A percentile compares a stretch with the other conserved stretches of the same genome.
These are phyloP conservation scores for Dryadomyces sulphureus DNA, from an alignment of 2,329 filamentous ascomycete species.

Conservation along the genomic window DNA sequence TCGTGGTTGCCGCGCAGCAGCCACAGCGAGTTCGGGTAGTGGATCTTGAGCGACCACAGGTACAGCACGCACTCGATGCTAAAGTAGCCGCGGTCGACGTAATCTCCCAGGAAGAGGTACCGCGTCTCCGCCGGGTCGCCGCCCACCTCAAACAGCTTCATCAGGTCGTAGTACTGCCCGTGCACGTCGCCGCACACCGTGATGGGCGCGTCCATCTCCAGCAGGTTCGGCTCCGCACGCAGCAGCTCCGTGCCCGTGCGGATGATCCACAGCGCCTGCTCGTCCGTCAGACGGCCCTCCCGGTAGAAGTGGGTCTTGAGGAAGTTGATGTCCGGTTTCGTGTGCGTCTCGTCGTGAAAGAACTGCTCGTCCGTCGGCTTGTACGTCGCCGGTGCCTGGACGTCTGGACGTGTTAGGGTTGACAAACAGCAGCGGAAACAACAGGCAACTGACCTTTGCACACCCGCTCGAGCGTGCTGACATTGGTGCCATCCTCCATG, in stretches of 20 bases:
- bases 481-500: constrained; percentile 93
- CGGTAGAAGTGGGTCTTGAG: constrained; percentile 98
- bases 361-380: constrained; percentile 91
- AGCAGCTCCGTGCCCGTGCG: constrained; percentile 75
- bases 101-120: constrained; percentile 95
- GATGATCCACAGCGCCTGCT: constrained; percentile 94
- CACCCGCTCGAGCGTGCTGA: constrained; percentile 89
- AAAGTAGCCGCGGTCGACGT: constrained; percentile 96
- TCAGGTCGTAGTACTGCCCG: constrained; percentile 97
- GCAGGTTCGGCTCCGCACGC: constrained; percentile 78
- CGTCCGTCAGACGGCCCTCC: constrained; percentile 90
- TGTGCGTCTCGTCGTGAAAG: constrained; percentile 70
- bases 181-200: constrained; percentile 98
- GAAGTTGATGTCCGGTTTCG: constrained; percentile 85
- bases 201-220: constrained; percentile 99
- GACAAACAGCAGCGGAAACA: constrained; percentile 9
- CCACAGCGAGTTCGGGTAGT: constrained; percentile 96
- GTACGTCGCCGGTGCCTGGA: constrained; percentile 90
- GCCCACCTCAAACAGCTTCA: constrained; percentile 98
- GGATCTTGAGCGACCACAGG: constrained; percentile 96
- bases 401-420: constrained; percentile 43
- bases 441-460: constrained; percentile 68
- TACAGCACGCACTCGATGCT: constrained; percentile 99
- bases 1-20: constrained; percentile 95
- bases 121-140: constrained; percentile 91